phyloP scores from a whole-genome alignment of 805 yeast species.

The Hanseniaspora nectarophila region DNA sequence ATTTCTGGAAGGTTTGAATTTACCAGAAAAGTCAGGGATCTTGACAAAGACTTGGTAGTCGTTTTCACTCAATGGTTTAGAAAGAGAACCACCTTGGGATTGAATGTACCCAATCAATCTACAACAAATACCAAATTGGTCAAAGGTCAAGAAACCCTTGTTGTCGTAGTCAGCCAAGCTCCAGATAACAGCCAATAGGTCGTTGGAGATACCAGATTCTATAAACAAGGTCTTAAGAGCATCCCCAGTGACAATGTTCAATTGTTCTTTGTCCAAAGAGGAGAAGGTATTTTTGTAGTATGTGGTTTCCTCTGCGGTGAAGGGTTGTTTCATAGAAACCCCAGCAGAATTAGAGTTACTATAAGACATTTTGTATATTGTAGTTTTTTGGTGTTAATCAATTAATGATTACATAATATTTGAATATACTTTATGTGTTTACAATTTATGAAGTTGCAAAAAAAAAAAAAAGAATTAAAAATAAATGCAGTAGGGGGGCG shows the following conservation, averaged over 20 bases:
- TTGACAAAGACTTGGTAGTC: slow-evolving; percentile 24
- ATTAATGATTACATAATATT: too few species aligned
- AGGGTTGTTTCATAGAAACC: slow-evolving; percentile 28
- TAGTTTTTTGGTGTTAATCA: too few species aligned
- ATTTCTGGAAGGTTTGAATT: slow-evolving; percentile 51
- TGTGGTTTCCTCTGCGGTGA: slow-evolving; percentile 62
- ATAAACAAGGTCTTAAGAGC: slow-evolving; percentile 73
- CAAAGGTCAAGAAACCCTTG: slow-evolving; percentile 69
- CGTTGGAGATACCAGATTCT: slow-evolving; percentile 70
- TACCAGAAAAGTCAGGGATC: slow-evolving; percentile 37
- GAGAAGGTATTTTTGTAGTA: slow-evolving; percentile 65
- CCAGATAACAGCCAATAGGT: slow-evolving; percentile 82
- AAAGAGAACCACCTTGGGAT: slow-evolving; percentile 34
- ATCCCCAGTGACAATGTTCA: slow-evolving; percentile 81
- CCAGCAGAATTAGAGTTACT: background rate
- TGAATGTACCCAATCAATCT: slow-evolving; percentile 84
- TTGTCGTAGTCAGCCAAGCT: slow-evolving; percentile 82
- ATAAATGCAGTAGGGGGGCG: too few species aligned
- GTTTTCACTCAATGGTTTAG: slow-evolving; percentile 39
- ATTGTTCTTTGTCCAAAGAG: slow-evolving; percentile 61
- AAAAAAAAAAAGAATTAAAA: too few species aligned
- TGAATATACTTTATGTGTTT: too few species aligned
- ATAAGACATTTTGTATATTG: too few species aligned
- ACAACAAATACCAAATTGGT: slow-evolving; percentile 75
- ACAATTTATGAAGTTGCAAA: too few species aligned